Conservation (phyloP, 805 yeast species). For the Wickerhamiella vanderwaltii region DNA sequence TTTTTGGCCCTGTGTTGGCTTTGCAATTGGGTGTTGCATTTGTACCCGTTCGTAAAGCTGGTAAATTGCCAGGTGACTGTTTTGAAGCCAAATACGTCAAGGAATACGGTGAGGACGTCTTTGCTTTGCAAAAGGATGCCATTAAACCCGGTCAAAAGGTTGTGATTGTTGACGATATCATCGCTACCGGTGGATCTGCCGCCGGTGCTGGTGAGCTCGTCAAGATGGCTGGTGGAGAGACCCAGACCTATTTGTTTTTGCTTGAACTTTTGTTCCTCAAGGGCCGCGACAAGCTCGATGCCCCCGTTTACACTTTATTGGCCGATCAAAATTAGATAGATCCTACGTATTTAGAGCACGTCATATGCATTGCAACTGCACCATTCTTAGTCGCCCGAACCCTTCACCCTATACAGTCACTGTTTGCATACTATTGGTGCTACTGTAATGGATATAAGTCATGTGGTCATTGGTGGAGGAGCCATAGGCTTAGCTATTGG, state of each 20-base stretch:
- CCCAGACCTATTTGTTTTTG: conserved; percentile 73
- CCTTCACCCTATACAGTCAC: too few relatives aligned
- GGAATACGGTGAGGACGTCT: conserved; percentile 84
- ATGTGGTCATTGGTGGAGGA: conserved; percentile 73
- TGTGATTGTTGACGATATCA: conserved; percentile 84
- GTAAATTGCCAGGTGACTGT: conserved; percentile 85
- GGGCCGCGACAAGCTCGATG: conserved; percentile 77
- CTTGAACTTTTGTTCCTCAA: conserved; percentile 91
- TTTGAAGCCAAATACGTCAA: conserved; percentile 62
- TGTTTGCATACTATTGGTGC: too few relatives aligned
- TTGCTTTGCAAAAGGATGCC: conserved; percentile 77
- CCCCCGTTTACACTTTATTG: conserved; percentile 81
- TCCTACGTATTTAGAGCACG: too few relatives aligned
- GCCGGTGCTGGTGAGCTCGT: conserved; percentile 84
- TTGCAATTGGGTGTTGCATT: conserved; percentile 80
- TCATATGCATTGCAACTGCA: too few relatives aligned
- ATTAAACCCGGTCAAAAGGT: conserved; percentile 73
- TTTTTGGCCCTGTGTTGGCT: conserved; percentile 93
- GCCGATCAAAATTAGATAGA: conserved; percentile 44
- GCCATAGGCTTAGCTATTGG: conserved; percentile 76
- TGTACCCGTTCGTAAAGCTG: conserved; percentile 89
- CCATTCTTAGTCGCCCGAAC: too few relatives aligned
- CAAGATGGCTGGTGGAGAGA: conserved; percentile 49
- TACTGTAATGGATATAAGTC: conserved; percentile 28
- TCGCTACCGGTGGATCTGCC: conserved; percentile 98